These are phyloP conservation scores for Chlamydomonas incerta DNA, from an alignment of 139 green algal species.

Conservation along the genomic window DNA sequence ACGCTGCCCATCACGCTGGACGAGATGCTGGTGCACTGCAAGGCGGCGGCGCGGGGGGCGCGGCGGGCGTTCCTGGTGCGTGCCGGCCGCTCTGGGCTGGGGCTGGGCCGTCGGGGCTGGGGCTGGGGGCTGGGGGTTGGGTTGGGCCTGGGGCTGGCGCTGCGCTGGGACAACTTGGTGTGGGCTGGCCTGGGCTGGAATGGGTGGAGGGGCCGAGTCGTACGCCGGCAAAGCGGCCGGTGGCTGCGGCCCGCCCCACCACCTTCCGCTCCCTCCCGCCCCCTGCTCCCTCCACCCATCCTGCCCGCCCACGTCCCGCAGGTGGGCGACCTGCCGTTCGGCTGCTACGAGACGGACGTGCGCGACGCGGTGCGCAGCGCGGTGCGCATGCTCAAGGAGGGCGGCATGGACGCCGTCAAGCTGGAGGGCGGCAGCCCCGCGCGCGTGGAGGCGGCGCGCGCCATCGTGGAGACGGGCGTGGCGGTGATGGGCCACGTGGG, in stretches of 20 bases:
- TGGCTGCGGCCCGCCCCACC: too few relatives aligned
- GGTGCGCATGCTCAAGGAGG: constrained; percentile 96
- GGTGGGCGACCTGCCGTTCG: constrained; percentile 89
- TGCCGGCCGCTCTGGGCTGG: too few relatives aligned
- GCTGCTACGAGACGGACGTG: constrained; percentile 82
- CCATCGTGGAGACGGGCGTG: constrained; percentile 92
- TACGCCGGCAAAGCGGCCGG: too few relatives aligned
- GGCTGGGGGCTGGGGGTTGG: too few relatives aligned
- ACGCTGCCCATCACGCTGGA: constrained; percentile 97
- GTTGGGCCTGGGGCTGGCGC: neutral
- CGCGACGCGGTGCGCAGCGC: constrained; percentile 80
- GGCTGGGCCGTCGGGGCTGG: too few relatives aligned
- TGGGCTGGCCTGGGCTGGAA: too few relatives aligned
- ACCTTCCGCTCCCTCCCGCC: too few relatives aligned
- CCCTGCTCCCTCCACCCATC: constrained; percentile 58
- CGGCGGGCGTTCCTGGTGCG: constrained; percentile 75
- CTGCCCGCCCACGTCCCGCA: neutral
- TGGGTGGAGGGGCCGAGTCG: too few relatives aligned
- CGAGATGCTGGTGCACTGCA: constrained; percentile 97
- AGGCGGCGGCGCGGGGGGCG: constrained; percentile 86
- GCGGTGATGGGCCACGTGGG: constrained; percentile 99
- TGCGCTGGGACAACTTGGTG: neutral
- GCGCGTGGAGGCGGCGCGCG: constrained; percentile 77
- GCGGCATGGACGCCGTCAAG: constrained; percentile 97
- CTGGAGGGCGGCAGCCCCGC: constrained; percentile 86